Conservation (phyloP, 2,329 filamentous ascomycete species). For the Lasiodiplodia theobromae region DNA sequence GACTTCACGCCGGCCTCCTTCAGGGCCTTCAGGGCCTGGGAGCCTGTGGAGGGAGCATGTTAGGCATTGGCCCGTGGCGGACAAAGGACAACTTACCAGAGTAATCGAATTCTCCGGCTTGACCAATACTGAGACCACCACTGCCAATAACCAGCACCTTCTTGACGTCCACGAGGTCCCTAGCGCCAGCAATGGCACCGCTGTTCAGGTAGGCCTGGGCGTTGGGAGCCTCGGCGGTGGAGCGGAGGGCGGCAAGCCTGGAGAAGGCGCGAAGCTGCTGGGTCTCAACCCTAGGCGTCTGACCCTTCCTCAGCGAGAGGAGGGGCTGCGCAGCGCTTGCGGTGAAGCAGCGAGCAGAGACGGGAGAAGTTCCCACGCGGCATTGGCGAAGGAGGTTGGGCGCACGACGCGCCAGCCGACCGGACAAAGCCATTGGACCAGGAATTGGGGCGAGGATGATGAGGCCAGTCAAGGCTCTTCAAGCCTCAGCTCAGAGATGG, state of each 20-base stretch:
- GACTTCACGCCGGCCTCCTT: conserved; percentile 94
- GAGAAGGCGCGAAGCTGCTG: conserved; percentile 49
- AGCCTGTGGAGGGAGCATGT: conserved; percentile 65
- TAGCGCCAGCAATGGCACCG: conserved; percentile 79
- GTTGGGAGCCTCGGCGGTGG: conserved; percentile 74
- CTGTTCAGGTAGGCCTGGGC: conserved; percentile 88
- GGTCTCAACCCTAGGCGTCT: conserved; percentile 43
- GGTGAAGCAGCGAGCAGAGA: conserved; percentile 43
- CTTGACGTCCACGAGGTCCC: conserved; percentile 85
- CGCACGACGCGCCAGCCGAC: conserved; percentile 51
- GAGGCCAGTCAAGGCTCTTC: conserved; percentile 39
- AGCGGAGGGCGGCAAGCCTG: conserved; percentile 42
- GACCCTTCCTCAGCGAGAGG: conserved; percentile 39
- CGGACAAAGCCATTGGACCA: conserved; percentile 48
- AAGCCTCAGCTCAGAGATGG: conserved; percentile 26
- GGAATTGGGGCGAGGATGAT: conserved; percentile 25
- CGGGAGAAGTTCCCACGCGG: conserved; percentile 40
- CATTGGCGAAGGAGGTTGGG: conserved; percentile 44
- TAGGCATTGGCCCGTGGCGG: not conserved
- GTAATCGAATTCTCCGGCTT: conserved; percentile 98
- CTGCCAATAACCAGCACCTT: conserved; percentile 97
- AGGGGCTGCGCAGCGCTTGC: conserved; percentile 43
- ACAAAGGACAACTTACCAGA: conserved; percentile 71
- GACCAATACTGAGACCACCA: conserved; percentile 94
- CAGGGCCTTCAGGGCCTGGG: conserved; percentile 93